A percentile compares a stretch with the other conserved stretches of the same genome.
These are phyloP conservation scores for Vaccinium vitisidaea DNA, from an alignment of 148 eudicot species.

Conservation along the genomic window DNA sequence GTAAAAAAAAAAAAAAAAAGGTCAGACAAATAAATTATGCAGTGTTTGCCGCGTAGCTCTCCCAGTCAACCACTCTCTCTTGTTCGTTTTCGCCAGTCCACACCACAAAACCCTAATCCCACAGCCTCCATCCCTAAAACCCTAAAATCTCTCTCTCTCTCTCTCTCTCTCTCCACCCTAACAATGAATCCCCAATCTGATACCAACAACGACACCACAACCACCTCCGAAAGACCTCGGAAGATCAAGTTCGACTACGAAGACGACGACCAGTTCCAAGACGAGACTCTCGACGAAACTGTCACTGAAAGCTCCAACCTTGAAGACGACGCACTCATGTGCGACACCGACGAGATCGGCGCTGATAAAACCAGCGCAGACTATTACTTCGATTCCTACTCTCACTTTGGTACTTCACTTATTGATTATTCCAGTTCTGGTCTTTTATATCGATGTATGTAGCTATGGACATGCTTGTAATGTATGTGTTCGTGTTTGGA, in stretches of 20 bases:
- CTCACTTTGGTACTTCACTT: constrained; percentile 70
- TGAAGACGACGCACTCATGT: constrained; percentile 50
- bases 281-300: constrained; percentile 33
- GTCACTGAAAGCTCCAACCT: constrained; percentile 49
- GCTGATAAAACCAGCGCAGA: constrained; percentile 92
- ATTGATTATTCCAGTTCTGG: not conserved
- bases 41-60: not conserved
- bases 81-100: not conserved
- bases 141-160: not conserved
- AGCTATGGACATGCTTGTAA: not conserved
- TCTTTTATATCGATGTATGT: not conserved
- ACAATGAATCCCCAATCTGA: constrained; percentile 43
- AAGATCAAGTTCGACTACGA: constrained; percentile 37
- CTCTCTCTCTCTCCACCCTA: not conserved
- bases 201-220: constrained; percentile 8
- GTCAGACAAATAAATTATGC: too few species aligned
- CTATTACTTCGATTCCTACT: constrained; percentile 97
- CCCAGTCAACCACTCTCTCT: not conserved
- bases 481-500: not conserved
- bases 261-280: constrained; percentile 36
- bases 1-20: too few species aligned
- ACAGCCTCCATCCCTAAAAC: constrained; percentile 22
- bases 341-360: constrained; percentile 39
- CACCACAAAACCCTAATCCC: not conserved
- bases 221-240: constrained; percentile 19